Base-by-base conservation (phyloP, 148 eudicot species). In the Rhododendron ferrugineum region DNA sequence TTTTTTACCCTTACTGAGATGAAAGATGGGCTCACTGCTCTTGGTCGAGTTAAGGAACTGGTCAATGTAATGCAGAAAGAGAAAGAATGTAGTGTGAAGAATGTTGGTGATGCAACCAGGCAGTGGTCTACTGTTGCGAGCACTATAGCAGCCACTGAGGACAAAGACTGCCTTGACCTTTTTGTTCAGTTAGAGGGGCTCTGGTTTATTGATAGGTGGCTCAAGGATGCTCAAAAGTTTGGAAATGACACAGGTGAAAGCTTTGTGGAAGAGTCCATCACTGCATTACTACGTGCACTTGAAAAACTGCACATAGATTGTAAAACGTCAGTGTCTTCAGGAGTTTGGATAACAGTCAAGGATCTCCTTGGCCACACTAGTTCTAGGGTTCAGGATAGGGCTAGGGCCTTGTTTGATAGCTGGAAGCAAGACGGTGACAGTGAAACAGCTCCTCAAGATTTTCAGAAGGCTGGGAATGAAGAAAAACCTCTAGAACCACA, bases 41-140 rank as follows among this genome's bases (percentile, higher is more conserved):
- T 90, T 85, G 89, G 90, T 86, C 94, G 97, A 85, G 99, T 96
- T 54, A 92, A 89, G 87, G 99, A 94, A 86, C 90, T 96, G 88
- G 87, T 96, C 84, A 85, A 83, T 87, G 90, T 85, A 8, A 92
- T 96, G 94, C 87, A 90, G 79, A 92, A 90, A 56, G 93, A 93
- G 87, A 93, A 83, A 86, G 91, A 94, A 85, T 85, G 82, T 85
- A 42, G 44, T 60, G 87, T 89, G 84, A 94, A 95, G 86, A 92
- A 89, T 88, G 86, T 74, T 81, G 85, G 87, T 72, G 94, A 94
- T 79, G 81, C 91, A 62, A 91, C 92, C 47, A 89, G 94, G 85
- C 98, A 96, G 86, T 91, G 94, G 96, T 91, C 94, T 91, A 87
- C 95, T 84, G 94, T 96, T 90, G 99, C 95, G 84, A 90, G 91